A percentile compares a stretch with the other conserved stretches of the same genome.
phyloP scores from a whole-genome alignment of 139 green algal genomes.

The Axilococcus clingmanii region DNA sequence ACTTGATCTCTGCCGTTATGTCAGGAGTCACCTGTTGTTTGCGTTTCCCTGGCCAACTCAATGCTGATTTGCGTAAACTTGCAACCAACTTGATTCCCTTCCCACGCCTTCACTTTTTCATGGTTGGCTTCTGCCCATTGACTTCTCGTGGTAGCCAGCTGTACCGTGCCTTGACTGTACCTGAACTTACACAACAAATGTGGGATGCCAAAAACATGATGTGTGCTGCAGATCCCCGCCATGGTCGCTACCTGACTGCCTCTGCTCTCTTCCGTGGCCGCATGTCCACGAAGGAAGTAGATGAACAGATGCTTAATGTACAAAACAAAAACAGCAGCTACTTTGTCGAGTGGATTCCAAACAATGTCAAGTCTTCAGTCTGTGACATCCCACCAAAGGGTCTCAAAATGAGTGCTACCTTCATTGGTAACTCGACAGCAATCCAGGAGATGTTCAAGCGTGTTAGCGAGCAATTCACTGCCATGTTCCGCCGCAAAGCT shows the following conservation, averaged over 20 bases:
- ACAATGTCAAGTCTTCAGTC: conserved; percentile 95
- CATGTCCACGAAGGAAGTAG: conserved; percentile 98
- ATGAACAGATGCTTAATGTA: conserved; percentile 99
- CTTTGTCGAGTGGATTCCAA: conserved; percentile 99
- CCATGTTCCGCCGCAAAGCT: conserved; percentile 98
- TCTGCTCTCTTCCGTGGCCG: conserved; percentile 91
- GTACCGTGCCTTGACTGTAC: conserved; percentile 92
- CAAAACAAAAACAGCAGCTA: conserved; percentile 99
- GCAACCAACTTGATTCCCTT: conserved; percentile 99
- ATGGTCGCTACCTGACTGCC: conserved; percentile 96
- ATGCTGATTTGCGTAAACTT: conserved; percentile 98
- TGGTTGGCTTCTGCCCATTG: conserved; percentile 96
- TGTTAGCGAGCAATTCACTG: conserved; percentile 96
- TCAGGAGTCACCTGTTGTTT: conserved; percentile 98
- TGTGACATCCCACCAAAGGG: conserved; percentile 96
- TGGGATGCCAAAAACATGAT: conserved; percentile 99
- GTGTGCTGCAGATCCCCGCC: conserved; percentile 95
- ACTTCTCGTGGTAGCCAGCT: conserved; percentile 93
- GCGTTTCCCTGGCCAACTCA: conserved; percentile 98
- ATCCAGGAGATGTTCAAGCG: conserved; percentile 95
- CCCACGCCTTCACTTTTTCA: conserved; percentile 99
- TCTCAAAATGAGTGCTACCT: conserved; percentile 96
- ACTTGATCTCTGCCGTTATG: conserved; percentile 99
- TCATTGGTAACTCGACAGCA: conserved; percentile 92
- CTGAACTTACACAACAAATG: conserved; percentile 99